A percentile compares a stretch with the other conserved stretches of the same genome.
Conservation (phyloP, 2,329 filamentous ascomycete species). For the Fusarium vanettenii region DNA sequence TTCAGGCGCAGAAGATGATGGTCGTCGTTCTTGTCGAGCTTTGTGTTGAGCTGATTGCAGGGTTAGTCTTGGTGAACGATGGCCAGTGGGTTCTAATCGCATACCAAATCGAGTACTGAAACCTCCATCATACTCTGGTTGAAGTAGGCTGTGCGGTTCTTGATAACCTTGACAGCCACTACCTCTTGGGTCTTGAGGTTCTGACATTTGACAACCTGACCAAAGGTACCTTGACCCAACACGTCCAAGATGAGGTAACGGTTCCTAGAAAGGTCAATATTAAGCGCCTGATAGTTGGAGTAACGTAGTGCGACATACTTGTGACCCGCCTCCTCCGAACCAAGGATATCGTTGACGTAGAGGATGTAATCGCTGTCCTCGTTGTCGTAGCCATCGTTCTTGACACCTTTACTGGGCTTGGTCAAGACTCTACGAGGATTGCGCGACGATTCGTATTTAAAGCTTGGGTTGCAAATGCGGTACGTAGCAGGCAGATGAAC, state of each 20-base stretch:
- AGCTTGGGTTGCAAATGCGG: conserved; percentile 96
- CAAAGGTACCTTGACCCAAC: conserved; percentile 95
- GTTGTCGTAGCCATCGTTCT: conserved; percentile 99
- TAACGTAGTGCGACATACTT: conserved; percentile 70
- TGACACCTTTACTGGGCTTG: conserved; percentile 97
- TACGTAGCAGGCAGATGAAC: conserved; percentile 94
- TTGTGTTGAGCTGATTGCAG: conserved; percentile 82
- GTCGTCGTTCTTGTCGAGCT: conserved; percentile 99
- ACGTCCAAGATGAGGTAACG: conserved; percentile 98
- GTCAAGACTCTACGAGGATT: conserved; percentile 96
- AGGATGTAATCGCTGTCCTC: conserved; percentile 99
- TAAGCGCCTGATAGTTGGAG: conserved; percentile 1
- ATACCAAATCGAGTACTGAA: conserved; percentile 91
- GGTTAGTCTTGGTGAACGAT: conserved; percentile 38
- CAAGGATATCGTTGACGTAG: conserved; percentile 98
- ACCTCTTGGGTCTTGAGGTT: conserved; percentile 99
- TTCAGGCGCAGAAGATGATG: conserved; percentile 95
- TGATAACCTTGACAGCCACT: conserved; percentile 98
- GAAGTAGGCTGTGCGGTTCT: conserved; percentile 98
- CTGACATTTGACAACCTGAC: conserved; percentile 98
- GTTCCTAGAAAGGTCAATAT: conserved; percentile 68
- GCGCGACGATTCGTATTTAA: conserved; percentile 98
- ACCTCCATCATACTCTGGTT: conserved; percentile 99
- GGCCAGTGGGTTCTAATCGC: conserved; percentile 39
- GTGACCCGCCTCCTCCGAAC: conserved; percentile 97